Percentiles rank a stretch among this genome's conserved stretches.
phyloP scores from a whole-genome alignment of 768 basidiomycete species.

The Vishniacozyma victoriae region DNA sequence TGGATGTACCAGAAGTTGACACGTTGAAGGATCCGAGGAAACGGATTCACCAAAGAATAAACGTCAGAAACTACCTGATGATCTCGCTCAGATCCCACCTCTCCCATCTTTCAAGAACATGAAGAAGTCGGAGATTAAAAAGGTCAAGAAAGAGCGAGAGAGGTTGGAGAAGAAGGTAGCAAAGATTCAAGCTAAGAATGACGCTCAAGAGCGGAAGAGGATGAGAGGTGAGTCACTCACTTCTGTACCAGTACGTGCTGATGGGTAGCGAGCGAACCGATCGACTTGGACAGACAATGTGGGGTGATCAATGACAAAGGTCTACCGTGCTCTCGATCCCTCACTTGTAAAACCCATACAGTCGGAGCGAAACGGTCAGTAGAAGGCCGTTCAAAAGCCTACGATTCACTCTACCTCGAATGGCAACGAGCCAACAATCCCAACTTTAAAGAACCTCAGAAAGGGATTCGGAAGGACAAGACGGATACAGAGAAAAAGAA shows the following conservation, averaged over 20 bases:
- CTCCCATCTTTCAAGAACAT: conserved; percentile 15
- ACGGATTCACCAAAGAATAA: not conserved
- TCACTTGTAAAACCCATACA: conserved; percentile 96
- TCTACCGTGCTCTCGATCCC: conserved; percentile 83
- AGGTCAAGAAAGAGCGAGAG: conserved; percentile 63
- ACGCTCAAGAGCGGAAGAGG: conserved; percentile 53
- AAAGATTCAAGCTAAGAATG: conserved; percentile 64
- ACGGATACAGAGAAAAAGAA: conserved; percentile 10
- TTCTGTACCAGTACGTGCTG: not conserved
- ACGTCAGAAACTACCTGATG: not conserved
- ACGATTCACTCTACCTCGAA: conserved; percentile 81
- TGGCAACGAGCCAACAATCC: conserved; percentile 54
- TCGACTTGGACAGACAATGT: conserved; percentile 86
- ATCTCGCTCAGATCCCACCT: not conserved
- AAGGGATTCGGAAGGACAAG: conserved; percentile 1
- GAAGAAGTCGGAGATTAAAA: conserved; percentile 59
- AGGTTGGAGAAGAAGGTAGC: conserved; percentile 61
- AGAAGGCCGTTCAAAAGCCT: conserved; percentile 70
- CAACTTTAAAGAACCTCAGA: conserved; percentile 35
- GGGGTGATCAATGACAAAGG: conserved; percentile 96
- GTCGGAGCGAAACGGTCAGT: conserved; percentile 96
- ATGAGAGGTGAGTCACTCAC: conserved; percentile 52
- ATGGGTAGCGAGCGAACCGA: conserved; percentile 53
- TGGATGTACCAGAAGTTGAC: not conserved
- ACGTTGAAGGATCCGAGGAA: not conserved